Evolutionary conservation across 75 land plant species (phyloP), one percentile per base, ranked within the genome.

Genomic region (Sequoia sempervirens): DNA sequence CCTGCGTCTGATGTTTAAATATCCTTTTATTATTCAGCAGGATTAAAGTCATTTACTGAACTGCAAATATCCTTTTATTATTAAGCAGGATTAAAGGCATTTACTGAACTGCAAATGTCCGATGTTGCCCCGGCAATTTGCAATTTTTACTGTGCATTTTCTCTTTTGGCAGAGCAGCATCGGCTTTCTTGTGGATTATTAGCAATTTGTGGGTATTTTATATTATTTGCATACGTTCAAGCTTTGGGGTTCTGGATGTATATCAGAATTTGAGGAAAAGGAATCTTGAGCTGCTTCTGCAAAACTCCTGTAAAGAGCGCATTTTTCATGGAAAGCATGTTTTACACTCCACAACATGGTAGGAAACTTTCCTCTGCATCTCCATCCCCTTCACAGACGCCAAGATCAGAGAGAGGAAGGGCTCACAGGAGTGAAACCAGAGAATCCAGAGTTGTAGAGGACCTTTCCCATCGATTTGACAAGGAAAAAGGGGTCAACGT

Each of bases 401-500:
- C 80, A 18, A 38, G 80, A 40, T 43, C 47, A 26, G 80, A 43
- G n/a, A 43, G 28, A 43, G 50, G 50, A 43, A 75, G 78, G 41
- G 10, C 11, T 38, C 43, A 7, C 66, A 61, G 66, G 66, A 32
- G 73, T 70, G 73, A 64, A 26, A 64, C n/a, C n/a, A 64, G 28
- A 23, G 68, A 45, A 78, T 45, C 30, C 50, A 78, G 47, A 78
- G 40, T 78, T 26, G 46, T n/a, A 26, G 80, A 78, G 47, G 41
- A 78, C 50, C 40, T 78, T 43, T 78, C 80, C 28, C 17, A 78
- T 58, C 82, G 74, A 79, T 76, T 82, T 72, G 92, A 95, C 37
- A 92, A 91, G 80, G 99, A 97, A 47, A 90, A 87, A 88, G 98
- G 92, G 80, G 96, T 94, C 5, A 94, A 95, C 85, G 99, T 97